Evolutionary conservation across 495 filamentous ascomycete species (phyloP).

Genomic region (Poronia punctata): DNA sequence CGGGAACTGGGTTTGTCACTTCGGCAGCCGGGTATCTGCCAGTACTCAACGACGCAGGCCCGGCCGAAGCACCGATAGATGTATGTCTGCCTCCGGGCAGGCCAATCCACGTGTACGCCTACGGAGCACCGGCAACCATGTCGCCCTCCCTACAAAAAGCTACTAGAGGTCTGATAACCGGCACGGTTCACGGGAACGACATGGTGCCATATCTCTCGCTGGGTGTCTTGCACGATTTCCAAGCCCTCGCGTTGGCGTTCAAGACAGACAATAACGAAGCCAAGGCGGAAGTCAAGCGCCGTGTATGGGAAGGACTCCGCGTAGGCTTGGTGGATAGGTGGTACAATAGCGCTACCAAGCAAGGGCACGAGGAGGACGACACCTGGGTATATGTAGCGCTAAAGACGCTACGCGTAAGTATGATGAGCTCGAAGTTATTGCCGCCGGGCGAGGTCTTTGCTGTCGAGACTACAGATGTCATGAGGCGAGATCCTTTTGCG

Average conservation of each 20-base stretch:
- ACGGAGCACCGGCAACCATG: slow-evolving; percentile 67
- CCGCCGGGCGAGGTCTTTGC: slow-evolving; percentile 74
- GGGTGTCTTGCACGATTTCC: slow-evolving; percentile 69
- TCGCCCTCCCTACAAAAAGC: slow-evolving; percentile 64
- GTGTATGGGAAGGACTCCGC: slow-evolving; percentile 58
- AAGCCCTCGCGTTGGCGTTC: slow-evolving; percentile 62
- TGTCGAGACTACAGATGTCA: slow-evolving; percentile 55
- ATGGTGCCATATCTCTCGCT: slow-evolving; percentile 68
- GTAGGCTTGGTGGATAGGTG: slow-evolving; percentile 38
- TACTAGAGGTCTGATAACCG: slow-evolving; percentile 70
- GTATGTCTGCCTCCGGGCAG: slow-evolving; percentile 57
- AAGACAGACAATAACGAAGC: slow-evolving; percentile 61
- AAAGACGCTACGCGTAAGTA: slow-evolving; percentile 56
- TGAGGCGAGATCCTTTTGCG: slow-evolving; percentile 52
- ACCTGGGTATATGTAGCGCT: slow-evolving; percentile 66
- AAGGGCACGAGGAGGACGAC: slow-evolving; percentile 46
- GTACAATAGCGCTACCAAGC: slow-evolving; percentile 28
- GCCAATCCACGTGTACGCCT: slow-evolving; percentile 72
- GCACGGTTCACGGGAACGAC: slow-evolving; percentile 64
- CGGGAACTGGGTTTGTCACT: slow-evolving; percentile 37
- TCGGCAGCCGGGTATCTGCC: slow-evolving; percentile 37
- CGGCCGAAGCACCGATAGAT: slow-evolving; percentile 14
- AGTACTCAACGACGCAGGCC: slow-evolving; percentile 28
- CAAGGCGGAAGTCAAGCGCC: slow-evolving; percentile 55
- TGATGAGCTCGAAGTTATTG: slow-evolving; percentile 63